Conservation (phyloP, 106 monocot species). For the Posidonia australis region DNA sequence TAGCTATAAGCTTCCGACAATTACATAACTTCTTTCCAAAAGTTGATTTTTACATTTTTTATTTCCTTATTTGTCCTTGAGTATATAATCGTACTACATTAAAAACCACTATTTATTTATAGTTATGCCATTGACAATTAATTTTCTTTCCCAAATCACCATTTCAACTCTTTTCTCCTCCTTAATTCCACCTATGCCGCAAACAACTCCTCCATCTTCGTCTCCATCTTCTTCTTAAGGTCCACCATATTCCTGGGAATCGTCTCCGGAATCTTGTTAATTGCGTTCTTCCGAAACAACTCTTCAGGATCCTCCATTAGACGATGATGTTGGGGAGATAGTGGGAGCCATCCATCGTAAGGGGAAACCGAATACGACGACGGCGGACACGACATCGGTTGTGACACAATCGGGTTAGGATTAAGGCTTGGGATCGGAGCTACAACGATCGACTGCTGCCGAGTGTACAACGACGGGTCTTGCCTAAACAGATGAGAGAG, state of each 20-base stretch:
- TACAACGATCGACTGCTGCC: constrained; percentile 10
- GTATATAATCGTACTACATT: too few relatives aligned
- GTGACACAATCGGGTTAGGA: constrained; percentile 1
- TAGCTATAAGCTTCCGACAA: too few relatives aligned
- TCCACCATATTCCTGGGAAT: constrained; percentile 33
- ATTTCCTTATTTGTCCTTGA: too few relatives aligned
- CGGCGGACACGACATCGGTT: background rate
- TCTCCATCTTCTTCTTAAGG: constrained; percentile 32
- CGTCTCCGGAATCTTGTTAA: constrained; percentile 50
- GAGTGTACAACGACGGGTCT: constrained; percentile 72
- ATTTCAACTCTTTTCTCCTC: constrained; percentile 38
- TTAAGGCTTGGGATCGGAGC: constrained; percentile 1
- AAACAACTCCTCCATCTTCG: constrained; percentile 61
- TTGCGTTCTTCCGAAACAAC: constrained; percentile 64
- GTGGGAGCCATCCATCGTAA: constrained; percentile 1
- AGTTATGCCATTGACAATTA: too few relatives aligned
- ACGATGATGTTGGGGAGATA: constrained; percentile 7
- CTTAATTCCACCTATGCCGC: constrained; percentile 43
- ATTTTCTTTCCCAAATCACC: too few relatives aligned
- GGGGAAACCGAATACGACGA: constrained; percentile 8
- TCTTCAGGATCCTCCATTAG: constrained; percentile 43
- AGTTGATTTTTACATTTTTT: too few relatives aligned
- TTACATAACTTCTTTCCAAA: too few relatives aligned
- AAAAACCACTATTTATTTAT: too few relatives aligned
- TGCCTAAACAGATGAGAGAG: constrained; percentile 69